Evolutionary conservation across 345 rosid species (phyloP).

Genomic region (Eucalyptus microcorys): DNA sequence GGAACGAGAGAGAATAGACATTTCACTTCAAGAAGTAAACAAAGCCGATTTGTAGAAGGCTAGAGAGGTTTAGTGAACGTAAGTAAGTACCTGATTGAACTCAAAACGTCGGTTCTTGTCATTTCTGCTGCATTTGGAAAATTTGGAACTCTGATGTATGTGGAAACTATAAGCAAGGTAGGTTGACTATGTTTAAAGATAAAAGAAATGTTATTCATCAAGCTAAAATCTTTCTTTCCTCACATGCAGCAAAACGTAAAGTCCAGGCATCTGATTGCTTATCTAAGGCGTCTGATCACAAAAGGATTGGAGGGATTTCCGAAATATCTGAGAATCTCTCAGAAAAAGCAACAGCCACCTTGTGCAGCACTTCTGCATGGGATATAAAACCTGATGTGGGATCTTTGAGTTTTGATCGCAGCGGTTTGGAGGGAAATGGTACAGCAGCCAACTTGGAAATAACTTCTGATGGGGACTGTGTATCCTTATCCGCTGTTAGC

Average conservation of each 20-base stretch:
- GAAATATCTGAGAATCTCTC: conserved; percentile 14
- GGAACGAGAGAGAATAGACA: background rate
- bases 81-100: background rate
- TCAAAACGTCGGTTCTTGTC: background rate
- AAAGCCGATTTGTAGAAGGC: background rate
- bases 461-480: too few species aligned
- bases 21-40: background rate
- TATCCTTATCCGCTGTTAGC: too few species aligned
- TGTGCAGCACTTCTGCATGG: conserved; percentile 27
- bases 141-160: background rate
- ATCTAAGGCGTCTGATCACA: conserved; percentile 32
- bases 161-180: background rate
- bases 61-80: background rate
- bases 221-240: background rate
- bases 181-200: background rate
- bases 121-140: background rate
- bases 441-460: background rate
- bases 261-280: conserved; percentile 17
- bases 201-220: background rate
- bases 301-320: conserved; percentile 18
- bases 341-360: conserved; percentile 18
- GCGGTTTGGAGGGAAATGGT: conserved; percentile 14
- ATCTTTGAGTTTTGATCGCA: conserved; percentile 17
- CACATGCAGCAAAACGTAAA: conserved; percentile 44
- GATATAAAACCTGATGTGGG: conserved; percentile 29